Evolutionary conservation across 805 yeast genomes (phyloP).

Genomic region (Lipomyces mesembrius): DNA sequence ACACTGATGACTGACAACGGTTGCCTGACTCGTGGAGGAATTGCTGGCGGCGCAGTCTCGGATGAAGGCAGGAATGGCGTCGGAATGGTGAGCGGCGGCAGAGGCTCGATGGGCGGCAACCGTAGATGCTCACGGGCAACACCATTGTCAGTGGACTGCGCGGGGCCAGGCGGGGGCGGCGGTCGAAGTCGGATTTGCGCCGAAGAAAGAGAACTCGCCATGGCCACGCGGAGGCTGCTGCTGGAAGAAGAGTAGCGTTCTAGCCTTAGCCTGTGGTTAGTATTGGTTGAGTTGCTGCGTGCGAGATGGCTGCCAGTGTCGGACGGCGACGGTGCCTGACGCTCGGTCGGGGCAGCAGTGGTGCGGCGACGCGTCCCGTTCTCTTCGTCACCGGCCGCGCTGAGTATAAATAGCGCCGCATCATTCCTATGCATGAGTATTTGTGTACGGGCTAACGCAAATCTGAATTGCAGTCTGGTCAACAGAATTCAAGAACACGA

Average conservation of each 20-base stretch:
- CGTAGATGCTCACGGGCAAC: background rate
- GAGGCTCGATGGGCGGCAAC: slow-evolving; percentile 22
- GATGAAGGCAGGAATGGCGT: slow-evolving; percentile 3
- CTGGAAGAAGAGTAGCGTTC: background rate
- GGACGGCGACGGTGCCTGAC: background rate
- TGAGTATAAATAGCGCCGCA: background rate
- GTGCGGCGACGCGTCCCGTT: background rate
- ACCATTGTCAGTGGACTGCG: background rate
- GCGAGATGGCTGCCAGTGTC: background rate
- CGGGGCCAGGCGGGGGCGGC: background rate
- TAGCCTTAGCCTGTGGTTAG: background rate
- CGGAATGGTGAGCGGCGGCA: slow-evolving; percentile 20
- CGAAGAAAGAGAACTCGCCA: slow-evolving; percentile 3
- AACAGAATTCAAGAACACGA: background rate
- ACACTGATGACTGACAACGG: slow-evolving; percentile 3
- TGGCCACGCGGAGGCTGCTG: slow-evolving; percentile 3
- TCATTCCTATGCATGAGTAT: background rate
- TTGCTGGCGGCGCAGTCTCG: slow-evolving; percentile 6
- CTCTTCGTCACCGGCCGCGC: background rate
- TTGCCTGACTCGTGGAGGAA: slow-evolving; percentile 12
- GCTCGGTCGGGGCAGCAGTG: background rate
- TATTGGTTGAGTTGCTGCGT: background rate
- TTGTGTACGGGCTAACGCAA: background rate
- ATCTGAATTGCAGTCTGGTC: background rate
- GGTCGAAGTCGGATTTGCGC: background rate